Percentiles rank a stretch among this genome's conserved stretches.
Evolutionary conservation across 1,284 basidiomycete genomes (phyloP).

Genomic region (Microbotryum lychnidis-dioicae): DNA sequence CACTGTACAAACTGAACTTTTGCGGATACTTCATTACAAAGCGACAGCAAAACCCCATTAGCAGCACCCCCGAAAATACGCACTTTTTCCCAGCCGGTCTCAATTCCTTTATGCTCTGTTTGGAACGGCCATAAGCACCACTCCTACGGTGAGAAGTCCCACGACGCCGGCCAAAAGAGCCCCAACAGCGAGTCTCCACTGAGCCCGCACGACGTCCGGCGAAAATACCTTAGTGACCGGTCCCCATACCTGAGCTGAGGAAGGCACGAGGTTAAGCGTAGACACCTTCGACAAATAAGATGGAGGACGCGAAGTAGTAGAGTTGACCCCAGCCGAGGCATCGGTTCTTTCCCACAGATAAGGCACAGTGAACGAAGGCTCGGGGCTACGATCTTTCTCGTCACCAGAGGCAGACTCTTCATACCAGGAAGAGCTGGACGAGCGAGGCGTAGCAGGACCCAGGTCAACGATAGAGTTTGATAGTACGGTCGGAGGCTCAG

Average conservation of each 20-base stretch:
- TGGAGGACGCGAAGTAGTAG: slow-evolving; percentile 9
- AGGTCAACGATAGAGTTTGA: slow-evolving; percentile 24
- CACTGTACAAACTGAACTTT: too few species aligned
- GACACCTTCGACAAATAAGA: slow-evolving; percentile 22
- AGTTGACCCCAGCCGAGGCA: background rate
- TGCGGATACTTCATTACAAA: too few species aligned
- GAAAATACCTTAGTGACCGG: slow-evolving; percentile 22
- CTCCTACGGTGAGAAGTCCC: slow-evolving; percentile 12
- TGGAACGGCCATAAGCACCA: slow-evolving; percentile 24
- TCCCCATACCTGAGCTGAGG: slow-evolving; percentile 16
- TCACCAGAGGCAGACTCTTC: slow-evolving; percentile 21
- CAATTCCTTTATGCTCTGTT: slow-evolving; percentile 1
- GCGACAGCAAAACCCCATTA: too few species aligned
- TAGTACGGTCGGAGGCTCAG: slow-evolving; percentile 18
- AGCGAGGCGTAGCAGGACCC: slow-evolving; percentile 13
- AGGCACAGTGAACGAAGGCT: slow-evolving; percentile 19
- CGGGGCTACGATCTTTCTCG: slow-evolving; percentile 6
- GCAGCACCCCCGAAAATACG: too few species aligned
- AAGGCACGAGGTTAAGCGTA: background rate
- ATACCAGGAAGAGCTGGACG: slow-evolving; percentile 15
- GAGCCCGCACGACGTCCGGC: slow-evolving; percentile 23
- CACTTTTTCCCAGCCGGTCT: too few species aligned
- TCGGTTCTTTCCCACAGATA: slow-evolving; percentile 29
- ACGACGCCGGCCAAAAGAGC: slow-evolving; percentile 12
- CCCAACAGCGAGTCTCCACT: slow-evolving; percentile 23